Conservation (phyloP, 805 yeast genomes). For the Phaffomyces antillensis region DNA sequence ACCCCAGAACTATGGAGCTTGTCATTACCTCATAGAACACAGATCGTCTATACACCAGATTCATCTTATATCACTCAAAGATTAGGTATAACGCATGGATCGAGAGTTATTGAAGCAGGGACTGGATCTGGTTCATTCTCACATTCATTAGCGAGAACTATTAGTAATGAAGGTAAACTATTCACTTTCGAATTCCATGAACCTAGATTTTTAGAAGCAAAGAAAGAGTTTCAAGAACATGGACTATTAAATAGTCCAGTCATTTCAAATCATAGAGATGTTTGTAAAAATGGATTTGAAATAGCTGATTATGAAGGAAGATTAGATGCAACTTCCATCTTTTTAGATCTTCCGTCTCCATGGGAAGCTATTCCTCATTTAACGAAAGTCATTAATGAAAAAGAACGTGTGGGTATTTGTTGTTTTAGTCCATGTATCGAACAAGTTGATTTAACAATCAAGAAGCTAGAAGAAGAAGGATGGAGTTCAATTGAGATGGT, state of each 20-base stretch:
- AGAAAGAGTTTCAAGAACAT: constrained; percentile 67
- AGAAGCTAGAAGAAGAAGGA: constrained; percentile 62
- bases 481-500: constrained; percentile 91
- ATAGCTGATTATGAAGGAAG: constrained; percentile 31
- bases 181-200: constrained; percentile 91
- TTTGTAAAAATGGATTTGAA: constrained; percentile 79
- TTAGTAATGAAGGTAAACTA: constrained; percentile 46
- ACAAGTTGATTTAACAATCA: constrained; percentile 85
- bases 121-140: constrained; percentile 97
- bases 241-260: constrained; percentile 45
- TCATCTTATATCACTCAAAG: constrained; percentile 86
- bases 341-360: constrained; percentile 92
- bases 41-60: constrained; percentile 94
- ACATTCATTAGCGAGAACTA: constrained; percentile 83
- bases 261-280: constrained; percentile 84
- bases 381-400: constrained; percentile 43
- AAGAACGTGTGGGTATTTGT: constrained; percentile 62
- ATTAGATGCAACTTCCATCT: constrained; percentile 65
- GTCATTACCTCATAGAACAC: constrained; percentile 96
- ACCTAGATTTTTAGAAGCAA: constrained; percentile 74
- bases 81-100: constrained; percentile 63
- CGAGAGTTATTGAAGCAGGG: constrained; percentile 90
- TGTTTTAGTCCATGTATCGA: constrained; percentile 98
- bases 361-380: constrained; percentile 90
- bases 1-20: constrained; percentile 94